phyloP scores from a whole-genome alignment of 495 filamentous ascomycete species.

The Lasiosphaeria hispida region DNA sequence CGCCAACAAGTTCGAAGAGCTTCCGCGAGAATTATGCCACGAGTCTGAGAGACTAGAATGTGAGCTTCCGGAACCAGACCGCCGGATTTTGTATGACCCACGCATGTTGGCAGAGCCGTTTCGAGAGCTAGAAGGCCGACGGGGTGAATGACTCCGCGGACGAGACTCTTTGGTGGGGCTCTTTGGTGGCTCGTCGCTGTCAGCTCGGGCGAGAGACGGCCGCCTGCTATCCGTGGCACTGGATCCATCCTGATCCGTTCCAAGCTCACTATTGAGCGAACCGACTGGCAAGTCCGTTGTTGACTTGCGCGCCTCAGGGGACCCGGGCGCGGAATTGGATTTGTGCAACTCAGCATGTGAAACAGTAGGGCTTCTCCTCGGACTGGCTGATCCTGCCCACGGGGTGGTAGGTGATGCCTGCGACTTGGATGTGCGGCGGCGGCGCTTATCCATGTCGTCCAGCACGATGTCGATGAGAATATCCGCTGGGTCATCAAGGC shows the following conservation, averaged over 20 bases:
- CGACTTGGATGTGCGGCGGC: slow-evolving; percentile 80
- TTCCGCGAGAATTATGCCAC: slow-evolving; percentile 60
- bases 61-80: slow-evolving; percentile 88
- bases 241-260: slow-evolving; percentile 34
- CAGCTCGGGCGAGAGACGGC: slow-evolving; percentile 37
- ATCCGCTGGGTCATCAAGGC: slow-evolving; percentile 86
- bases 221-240: slow-evolving; percentile 34
- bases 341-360: slow-evolving; percentile 56
- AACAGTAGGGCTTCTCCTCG: slow-evolving; percentile 53
- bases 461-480: slow-evolving; percentile 87
- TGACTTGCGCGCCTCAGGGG: slow-evolving; percentile 55
- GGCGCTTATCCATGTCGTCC: slow-evolving; percentile 90
- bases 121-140: slow-evolving; percentile 68
- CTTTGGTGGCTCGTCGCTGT: slow-evolving; percentile 39
- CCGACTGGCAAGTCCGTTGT: slow-evolving; percentile 45
- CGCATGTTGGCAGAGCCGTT: slow-evolving; percentile 62
- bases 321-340: slow-evolving; percentile 61
- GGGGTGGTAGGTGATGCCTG: slow-evolving; percentile 72
- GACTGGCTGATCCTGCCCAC: slow-evolving; percentile 61
- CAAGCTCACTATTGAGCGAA: slow-evolving; percentile 43
- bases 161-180: slow-evolving; percentile 44
- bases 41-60: slow-evolving; percentile 78
- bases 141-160: slow-evolving; percentile 75
- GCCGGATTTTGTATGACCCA: slow-evolving; percentile 66
- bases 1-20: slow-evolving; percentile 68